These are phyloP conservation scores for Suillus paluster DNA, from an alignment of 768 basidiomycete species.

Conservation along the genomic window DNA sequence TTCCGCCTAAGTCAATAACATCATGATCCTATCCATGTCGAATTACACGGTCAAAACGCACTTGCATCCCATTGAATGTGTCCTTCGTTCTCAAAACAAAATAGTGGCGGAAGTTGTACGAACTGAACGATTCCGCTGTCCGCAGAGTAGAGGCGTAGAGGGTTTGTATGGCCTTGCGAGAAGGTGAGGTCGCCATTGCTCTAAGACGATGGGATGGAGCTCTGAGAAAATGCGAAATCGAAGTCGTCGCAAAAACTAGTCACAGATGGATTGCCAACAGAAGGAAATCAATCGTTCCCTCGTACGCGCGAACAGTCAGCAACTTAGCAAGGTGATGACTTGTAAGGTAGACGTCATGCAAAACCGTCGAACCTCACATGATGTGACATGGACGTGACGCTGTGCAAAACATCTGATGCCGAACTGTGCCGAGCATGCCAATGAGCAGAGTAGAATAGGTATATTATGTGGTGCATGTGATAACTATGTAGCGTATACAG, in stretches of 20 bases:
- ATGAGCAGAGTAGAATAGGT: too few species aligned
- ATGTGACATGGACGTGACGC: too few species aligned
- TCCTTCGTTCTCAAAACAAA: constrained; percentile 74
- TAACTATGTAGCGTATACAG: too few species aligned
- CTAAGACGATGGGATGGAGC: not conserved
- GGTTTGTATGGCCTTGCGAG: constrained; percentile 63
- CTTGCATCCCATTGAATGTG: constrained; percentile 74
- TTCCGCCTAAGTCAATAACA: constrained; percentile 52
- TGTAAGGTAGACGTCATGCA: too few species aligned
- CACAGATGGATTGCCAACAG: too few species aligned
- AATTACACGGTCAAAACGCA: constrained; percentile 11
- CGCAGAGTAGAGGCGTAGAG: constrained; percentile 80
- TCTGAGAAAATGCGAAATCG: not conserved
- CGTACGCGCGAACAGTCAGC: too few species aligned
- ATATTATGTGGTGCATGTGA: too few species aligned
- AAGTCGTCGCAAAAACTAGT: not conserved
- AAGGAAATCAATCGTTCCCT: too few species aligned
- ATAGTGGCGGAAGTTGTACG: constrained; percentile 94
- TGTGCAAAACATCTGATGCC: too few species aligned
- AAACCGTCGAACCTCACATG: too few species aligned
- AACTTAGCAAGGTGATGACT: too few species aligned
- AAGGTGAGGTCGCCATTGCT: constrained; percentile 56
- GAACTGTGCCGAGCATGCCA: too few species aligned
- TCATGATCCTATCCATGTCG: not conserved
- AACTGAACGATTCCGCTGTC: constrained; percentile 82